Evolutionary conservation across 768 basidiomycete species (phyloP), one percentile per base, ranked within the genome.

Genomic region (Lactarius hengduanensis): DNA sequence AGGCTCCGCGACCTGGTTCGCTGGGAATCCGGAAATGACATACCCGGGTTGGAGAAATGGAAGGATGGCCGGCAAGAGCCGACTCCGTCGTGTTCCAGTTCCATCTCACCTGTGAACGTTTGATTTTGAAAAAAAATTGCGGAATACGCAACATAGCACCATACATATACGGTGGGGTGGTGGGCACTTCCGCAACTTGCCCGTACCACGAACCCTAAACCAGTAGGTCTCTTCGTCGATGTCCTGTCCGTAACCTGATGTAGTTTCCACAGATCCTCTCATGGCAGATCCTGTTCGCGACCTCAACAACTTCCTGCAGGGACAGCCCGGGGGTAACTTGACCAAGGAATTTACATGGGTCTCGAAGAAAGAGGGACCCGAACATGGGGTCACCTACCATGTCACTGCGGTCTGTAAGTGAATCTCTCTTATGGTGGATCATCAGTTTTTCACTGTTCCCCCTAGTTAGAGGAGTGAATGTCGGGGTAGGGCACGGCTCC

Each of bases 281-380:
- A 67, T 69, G 62, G 53, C 20, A 43, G 69, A 69, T 40, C 66
- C 67, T 26, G 61, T 67, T 34, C 65, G 69, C 15, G 69, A 69
- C n/a, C 66, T 69, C 45, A 69, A 69, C 56, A 69, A 69, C 40
- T 68, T 20, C 18, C 55, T 69, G 9, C 69, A 69, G 22, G 54
- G 32, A 41, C 59, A 34, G 2, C 58, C 53, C 1, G 53, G n/a
- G 2, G 66, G 66, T 0, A 67, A 10, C 43, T 55, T 47, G 58
- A 55, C 58, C 41, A 55, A 40, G 28, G 66, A 67, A 4, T 50
- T 69, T 8, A 20, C 22, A 10, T 69, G 69, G 69, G 0, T 5
- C 3, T 50, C 41, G 36, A 50, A 1, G n/a, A 62, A 32, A 55
- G 55, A 62, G 22, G 68, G 68, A 0, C 68, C 65, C 2, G 41